Evolutionary conservation across 148 eudicot genomes (phyloP), one percentile per base, ranked within the genome.

Genomic region (Fallopia convolvulus): DNA sequence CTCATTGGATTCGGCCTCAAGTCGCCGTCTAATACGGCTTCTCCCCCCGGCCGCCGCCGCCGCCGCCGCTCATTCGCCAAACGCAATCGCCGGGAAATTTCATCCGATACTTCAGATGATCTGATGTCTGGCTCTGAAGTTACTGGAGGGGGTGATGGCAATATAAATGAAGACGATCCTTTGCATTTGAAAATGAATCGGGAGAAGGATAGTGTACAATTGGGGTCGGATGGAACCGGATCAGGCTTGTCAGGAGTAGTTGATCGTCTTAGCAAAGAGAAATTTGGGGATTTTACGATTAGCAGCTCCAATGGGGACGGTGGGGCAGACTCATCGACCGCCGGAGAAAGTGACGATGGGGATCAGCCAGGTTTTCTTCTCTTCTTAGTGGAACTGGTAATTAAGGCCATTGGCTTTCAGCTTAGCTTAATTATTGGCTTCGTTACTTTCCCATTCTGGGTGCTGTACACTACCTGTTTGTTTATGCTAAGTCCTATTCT

Each of bases 371-470:
- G 74, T 80, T 77, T 84, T 3, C 68, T 87, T 41, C 75, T 76
- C 72, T 39, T 46, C 36, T 74, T 91, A 74, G 87, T 85, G 79
- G 82, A 81, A 73, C 84, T 91, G 66, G 23, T 89, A 56, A 80
- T 91, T 63, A 91, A 86, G 72, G 87, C 88, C 26, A 84, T 89
- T 55, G 85, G 82, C 46, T 91, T 86, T 72, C 98, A 93, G 76
- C 72, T 89, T 13, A 84, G 78, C 80, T 81, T 90, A 47, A 30
- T 91, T 30, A 50, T 84, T 63, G 87, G 76, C 40, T 86, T 86
- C 17, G 6, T 93, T 21, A 84, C 83, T 4, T 86, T 93, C 75
- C 98, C 97, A 0, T 68, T 88, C 36, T 75, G 86, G 84, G 74
- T 74, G 18, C 9, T 93, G 26, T 88, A 87, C 77, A 79, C 55